Percentiles rank a stretch among this genome's conserved stretches.
These are phyloP conservation scores for Polychaeton citri DNA, from an alignment of 2,329 filamentous ascomycete genomes.

Conservation along the genomic window DNA sequence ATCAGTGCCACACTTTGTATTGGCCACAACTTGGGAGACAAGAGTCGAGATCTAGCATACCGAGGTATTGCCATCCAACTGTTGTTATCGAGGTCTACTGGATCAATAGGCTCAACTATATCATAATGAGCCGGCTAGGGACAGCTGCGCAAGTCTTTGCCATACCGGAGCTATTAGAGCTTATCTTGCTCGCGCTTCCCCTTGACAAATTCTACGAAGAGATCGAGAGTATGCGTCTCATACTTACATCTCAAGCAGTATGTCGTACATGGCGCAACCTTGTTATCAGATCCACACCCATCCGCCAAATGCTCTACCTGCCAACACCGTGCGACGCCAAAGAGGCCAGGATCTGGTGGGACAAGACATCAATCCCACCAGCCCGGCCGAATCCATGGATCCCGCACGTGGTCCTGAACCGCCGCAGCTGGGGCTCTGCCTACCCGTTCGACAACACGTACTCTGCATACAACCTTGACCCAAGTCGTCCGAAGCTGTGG, in stretches of 20 bases:
- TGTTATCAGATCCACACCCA: constrained; percentile 5
- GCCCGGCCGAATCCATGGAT: constrained; percentile 11
- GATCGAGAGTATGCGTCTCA: constrained; percentile 6
- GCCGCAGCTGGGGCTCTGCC: constrained; percentile 11
- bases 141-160: constrained; percentile 7
- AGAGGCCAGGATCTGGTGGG: constrained; percentile 3
- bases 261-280: constrained; percentile 9
- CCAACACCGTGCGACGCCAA: constrained; percentile 4
- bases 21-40: too few species aligned
- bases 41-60: too few species aligned
- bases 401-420: constrained; percentile 9
- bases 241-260: constrained; percentile 6
- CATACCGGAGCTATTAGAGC: constrained; percentile 3
- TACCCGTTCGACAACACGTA: constrained; percentile 9
- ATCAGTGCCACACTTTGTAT: too few species aligned
- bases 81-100: too few species aligned
- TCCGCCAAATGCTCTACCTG: constrained; percentile 9
- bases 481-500: constrained; percentile 7
- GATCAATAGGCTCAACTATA: too few species aligned
- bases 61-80: too few species aligned
- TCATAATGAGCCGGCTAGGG: too few species aligned
- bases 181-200: constrained; percentile 5
- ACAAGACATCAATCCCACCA: constrained; percentile 7
- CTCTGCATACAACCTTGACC: constrained; percentile 4
- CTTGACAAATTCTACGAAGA: constrained; percentile 7